Base-by-base conservation (phyloP, 1,139 yeast species). In the Pichia sp. region DNA sequence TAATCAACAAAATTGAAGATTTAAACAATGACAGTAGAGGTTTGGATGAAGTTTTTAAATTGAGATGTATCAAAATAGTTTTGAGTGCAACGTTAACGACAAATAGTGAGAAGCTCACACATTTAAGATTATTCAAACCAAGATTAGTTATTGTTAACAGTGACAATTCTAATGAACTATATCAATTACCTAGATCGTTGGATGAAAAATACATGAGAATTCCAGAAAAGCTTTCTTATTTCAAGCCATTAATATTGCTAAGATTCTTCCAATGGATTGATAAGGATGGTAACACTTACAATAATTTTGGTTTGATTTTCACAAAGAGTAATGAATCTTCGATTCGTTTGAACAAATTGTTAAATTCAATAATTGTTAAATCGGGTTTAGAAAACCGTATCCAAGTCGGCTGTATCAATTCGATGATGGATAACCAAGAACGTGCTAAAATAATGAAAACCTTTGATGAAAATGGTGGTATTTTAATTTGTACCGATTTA, bases 71-170 rank as follows among this genome's bases (percentile, higher is more conserved):
- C 36, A 90, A 91, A 58, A 74, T 93, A 65, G 75, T 93, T 4
- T 90, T 93, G 61, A 85, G 96, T 36, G 99, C 99, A 7, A 93
- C 99, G 0, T 74, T 94, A 49, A 90, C 97, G 3, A 84, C 96
- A 1, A 96, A 91, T 65, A 90, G 97, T 0, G 96, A 94, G 32
- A 87, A 87, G 60, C 70, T 94, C 45, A 76, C 93, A 10, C 77
- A 79, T 40, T 71, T 93, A 53, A 77, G 83, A 47, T 78, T 94
- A 55, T 70, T 73, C 47, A 73, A 75, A 42, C 96, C 96, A 8
- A 75, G 83, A 58, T 67, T 94, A 41, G 75, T 87, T 40, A 79
- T 91, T 48, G 83, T 88, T 48, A 88, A 84, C 56, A 71, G 73
- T 41, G 66, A 68, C 35, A 53, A 56, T 18, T 77, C 73, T 24